Evolutionary conservation across 345 rosid species (phyloP), one percentile per base, ranked within the genome.

Genomic region (Streptanthus diversifolius): DNA sequence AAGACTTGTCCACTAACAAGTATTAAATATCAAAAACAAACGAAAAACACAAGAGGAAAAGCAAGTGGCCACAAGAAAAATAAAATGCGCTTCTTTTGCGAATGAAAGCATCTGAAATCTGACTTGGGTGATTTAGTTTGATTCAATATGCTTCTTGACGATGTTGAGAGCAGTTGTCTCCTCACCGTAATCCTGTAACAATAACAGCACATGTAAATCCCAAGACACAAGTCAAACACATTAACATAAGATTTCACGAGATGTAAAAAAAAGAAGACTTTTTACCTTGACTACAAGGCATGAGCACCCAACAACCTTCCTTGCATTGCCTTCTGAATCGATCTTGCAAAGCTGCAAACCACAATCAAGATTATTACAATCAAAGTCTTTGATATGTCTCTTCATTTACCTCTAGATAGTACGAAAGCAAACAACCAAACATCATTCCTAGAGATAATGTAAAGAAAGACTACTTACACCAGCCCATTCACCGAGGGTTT

Each of bases 401-500:
- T 18, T 18, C 30, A 0, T 24, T 11, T 27, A 22, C 11, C 5
- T 2, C 17, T 5, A 29, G 32, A 17, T 2, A 11, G 1, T 12
- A 41, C 11, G 8, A 7, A 11, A 30, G 55, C 7, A 5, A 5
- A 30, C 33, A 30, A 4, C 3, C 5, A 4, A 0, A 27, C 5
- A 29, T 1, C 30, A 27, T 5, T 59, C 8, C 19, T 0, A 8
- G 4, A 40, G 41, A 61, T 2, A 21, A 17, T 0, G 2, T 25
- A 25, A 3, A 27, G 33, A n/a, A n/a, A n/a, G 17, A 37, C 5
- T 2, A 87, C 93, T 85, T 82, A 91, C 93, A 45, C 96, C 97
- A 71, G 91, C 93, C 97, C 97, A 91, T 79, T 91, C 97, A n/a
- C 96, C 96, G 1, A 89, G 93, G 21, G 90, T 80, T 74, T 91